Conservation (phyloP, 192 early-diverging fungal genomes). For the Linnemannia elongata region DNA sequence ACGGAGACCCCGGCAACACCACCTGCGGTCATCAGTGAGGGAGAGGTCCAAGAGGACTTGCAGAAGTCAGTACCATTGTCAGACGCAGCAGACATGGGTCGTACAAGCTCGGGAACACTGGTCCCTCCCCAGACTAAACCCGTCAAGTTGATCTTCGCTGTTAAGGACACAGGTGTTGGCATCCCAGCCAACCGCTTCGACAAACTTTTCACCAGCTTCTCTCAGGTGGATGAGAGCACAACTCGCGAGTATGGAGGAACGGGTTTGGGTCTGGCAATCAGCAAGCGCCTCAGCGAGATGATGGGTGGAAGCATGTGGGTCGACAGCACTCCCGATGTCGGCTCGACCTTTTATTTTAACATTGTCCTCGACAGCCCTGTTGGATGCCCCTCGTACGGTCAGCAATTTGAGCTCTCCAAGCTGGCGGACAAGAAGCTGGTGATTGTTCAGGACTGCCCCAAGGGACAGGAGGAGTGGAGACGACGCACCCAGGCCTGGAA, state of each 20-base stretch:
- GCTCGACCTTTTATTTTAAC: constrained; percentile 68
- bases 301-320: constrained; percentile 79
- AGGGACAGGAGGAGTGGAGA: constrained; percentile 49
- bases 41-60: background rate
- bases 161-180: constrained; percentile 76
- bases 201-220: constrained; percentile 73
- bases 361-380: constrained; percentile 57
- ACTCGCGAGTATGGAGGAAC: constrained; percentile 71
- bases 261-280: constrained; percentile 77
- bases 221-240: constrained; percentile 73
- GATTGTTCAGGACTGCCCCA: constrained; percentile 37
- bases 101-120: constrained; percentile 19
- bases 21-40: background rate
- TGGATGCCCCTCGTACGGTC: constrained; percentile 33
- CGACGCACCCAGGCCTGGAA: constrained; percentile 34
- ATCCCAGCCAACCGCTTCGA: constrained; percentile 68
- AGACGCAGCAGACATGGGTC: background rate
- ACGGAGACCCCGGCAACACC: background rate
- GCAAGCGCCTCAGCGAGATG: constrained; percentile 69
- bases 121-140: constrained; percentile 22
- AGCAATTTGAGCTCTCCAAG: constrained; percentile 48
- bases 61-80: background rate
- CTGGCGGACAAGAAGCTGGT: constrained; percentile 39
- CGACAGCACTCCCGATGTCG: constrained; percentile 63
- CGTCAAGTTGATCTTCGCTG: constrained; percentile 45